Percentiles rank a stretch among this genome's conserved stretches.
These are phyloP conservation scores for Hawksworthiomyces lignivorus DNA, from an alignment of 2,329 filamentous ascomycete species.

Conservation along the genomic window DNA sequence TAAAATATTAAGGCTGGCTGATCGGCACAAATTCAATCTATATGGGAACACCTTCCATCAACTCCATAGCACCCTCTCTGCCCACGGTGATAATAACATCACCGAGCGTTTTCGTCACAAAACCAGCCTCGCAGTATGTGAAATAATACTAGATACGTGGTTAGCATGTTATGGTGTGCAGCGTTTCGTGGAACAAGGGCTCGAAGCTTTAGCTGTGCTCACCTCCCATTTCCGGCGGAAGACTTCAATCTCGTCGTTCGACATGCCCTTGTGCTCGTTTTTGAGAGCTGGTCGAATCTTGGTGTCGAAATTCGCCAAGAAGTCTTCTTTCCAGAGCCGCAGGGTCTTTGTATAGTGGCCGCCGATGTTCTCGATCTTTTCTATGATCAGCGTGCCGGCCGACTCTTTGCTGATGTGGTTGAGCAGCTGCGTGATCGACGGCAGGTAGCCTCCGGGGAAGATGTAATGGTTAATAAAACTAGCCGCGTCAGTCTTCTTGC, in stretches of 20 bases:
- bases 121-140: slow-evolving; percentile 66
- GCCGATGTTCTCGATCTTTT: slow-evolving; percentile 63
- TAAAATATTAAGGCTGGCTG: too few species aligned
- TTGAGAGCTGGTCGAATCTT: slow-evolving; percentile 54
- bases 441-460: slow-evolving; percentile 69
- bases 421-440: slow-evolving; percentile 48
- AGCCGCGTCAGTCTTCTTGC: neutral
- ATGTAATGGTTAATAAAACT: slow-evolving; percentile 70
- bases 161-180: slow-evolving; percentile 2
- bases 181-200: neutral
- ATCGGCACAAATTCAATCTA: too few species aligned
- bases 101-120: slow-evolving; percentile 62
- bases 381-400: slow-evolving; percentile 54
- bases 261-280: slow-evolving; percentile 50
- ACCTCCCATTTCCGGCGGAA: slow-evolving; percentile 67
- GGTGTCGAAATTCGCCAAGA: slow-evolving; percentile 53
- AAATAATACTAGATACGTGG: slow-evolving; percentile 56
- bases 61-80: slow-evolving; percentile 54
- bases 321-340: slow-evolving; percentile 59
- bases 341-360: slow-evolving; percentile 66
- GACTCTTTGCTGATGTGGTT: slow-evolving; percentile 54
- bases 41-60: slow-evolving; percentile 63
- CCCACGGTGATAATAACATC: slow-evolving; percentile 66
- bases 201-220: slow-evolving; percentile 16
- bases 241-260: slow-evolving; percentile 54